phyloP scores from a whole-genome alignment of 2,329 filamentous ascomycete genomes.

The Hypoxylon sp. region DNA sequence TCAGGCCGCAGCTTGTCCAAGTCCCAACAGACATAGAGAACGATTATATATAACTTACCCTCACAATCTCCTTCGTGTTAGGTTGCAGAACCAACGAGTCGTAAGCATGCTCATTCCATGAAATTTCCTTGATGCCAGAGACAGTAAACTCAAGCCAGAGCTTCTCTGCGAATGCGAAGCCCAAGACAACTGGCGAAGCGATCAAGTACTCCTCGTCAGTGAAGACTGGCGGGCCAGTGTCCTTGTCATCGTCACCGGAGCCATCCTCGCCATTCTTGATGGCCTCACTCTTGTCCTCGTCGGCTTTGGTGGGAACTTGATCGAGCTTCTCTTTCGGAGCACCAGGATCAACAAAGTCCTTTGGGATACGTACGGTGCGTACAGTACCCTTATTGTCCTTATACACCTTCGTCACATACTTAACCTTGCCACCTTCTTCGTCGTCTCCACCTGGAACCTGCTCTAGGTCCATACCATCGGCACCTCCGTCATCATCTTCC shows the following conservation, averaged over 20 bases:
- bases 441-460: conserved; percentile 59
- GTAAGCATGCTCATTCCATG: conserved; percentile 88
- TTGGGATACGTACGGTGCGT: conserved; percentile 55
- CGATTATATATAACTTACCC: conserved; percentile 54
- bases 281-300: conserved; percentile 27
- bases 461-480: conserved; percentile 26
- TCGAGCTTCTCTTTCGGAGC: conserved; percentile 68
- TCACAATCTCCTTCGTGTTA: conserved; percentile 76
- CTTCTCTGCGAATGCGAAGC: conserved; percentile 90
- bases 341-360: conserved; percentile 56
- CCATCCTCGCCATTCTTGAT: conserved; percentile 40
- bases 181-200: conserved; percentile 85
- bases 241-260: conserved; percentile 50
- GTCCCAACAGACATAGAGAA: background rate
- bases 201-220: conserved; percentile 88
- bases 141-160: conserved; percentile 91
- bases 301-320: conserved; percentile 57
- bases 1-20: background rate
- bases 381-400: conserved; percentile 61
- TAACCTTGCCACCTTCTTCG: conserved; percentile 58
- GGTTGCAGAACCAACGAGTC: conserved; percentile 81
- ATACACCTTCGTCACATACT: conserved; percentile 67
- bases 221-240: conserved; percentile 66
- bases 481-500: conserved; percentile 53
- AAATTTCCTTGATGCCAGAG: conserved; percentile 82